Conservation (phyloP, 768 basidiomycete species). For the Trametes cingulata region DNA sequence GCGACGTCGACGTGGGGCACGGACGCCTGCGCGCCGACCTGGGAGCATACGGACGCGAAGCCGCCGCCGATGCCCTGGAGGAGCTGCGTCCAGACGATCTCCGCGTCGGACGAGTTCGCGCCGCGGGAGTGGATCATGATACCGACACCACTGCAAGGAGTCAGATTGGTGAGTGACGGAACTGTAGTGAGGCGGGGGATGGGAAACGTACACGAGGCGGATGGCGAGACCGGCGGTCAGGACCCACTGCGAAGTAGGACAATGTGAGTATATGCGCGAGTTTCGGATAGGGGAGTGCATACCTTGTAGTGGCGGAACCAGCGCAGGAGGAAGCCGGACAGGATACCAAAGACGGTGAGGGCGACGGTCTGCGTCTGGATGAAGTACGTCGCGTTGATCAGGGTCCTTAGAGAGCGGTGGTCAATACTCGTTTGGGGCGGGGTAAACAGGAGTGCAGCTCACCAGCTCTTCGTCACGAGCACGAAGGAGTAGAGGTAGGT, state of each 20-base stretch:
- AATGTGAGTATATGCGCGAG: not conserved
- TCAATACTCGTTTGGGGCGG: not conserved
- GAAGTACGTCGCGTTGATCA: constrained; percentile 39
- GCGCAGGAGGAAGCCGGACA: constrained; percentile 46
- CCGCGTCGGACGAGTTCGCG: constrained; percentile 25
- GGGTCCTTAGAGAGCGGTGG: constrained; percentile 21
- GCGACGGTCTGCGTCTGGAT: constrained; percentile 42
- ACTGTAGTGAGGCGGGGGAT: not conserved
- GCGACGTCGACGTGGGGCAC: constrained; percentile 46
- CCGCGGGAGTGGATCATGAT: constrained; percentile 32
- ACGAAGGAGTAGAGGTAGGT: constrained; percentile 77
- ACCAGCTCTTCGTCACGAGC: constrained; percentile 33
- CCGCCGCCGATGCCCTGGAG: constrained; percentile 55
- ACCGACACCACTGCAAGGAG: constrained; percentile 26
- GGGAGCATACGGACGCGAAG: constrained; percentile 45
- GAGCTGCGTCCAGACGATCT: constrained; percentile 49
- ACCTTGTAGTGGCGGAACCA: constrained; percentile 46
- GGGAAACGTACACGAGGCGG: constrained; percentile 26
- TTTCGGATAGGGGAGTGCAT: not conserved
- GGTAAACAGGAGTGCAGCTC: constrained; percentile 43
- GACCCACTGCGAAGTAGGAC: constrained; percentile 25
- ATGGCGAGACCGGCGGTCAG: constrained; percentile 40
- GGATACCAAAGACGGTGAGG: constrained; percentile 49
- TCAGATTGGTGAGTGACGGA: not conserved
- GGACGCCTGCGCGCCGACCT: constrained; percentile 47